These are phyloP conservation scores for Chloranthus sessilifolius DNA, from an alignment of 164 flowering plant genomes.

Conservation along the genomic window DNA sequence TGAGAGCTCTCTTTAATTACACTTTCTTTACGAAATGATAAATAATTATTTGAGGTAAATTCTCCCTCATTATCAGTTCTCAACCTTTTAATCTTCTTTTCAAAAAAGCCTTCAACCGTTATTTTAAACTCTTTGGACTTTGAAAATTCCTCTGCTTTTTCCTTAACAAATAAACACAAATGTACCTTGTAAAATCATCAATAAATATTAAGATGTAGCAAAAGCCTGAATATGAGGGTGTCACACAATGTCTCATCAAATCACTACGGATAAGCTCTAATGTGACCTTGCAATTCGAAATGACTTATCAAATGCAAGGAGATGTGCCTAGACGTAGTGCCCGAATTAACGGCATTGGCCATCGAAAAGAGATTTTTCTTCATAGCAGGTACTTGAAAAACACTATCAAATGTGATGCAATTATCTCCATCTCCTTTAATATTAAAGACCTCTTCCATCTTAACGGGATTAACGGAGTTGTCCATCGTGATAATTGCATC, in stretches of 20 bases:
- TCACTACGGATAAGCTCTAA: too few relatives aligned
- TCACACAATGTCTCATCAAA: too few relatives aligned
- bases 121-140: too few relatives aligned
- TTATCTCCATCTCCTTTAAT: not conserved
- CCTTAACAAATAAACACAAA: not conserved
- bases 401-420: not conserved
- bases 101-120: too few relatives aligned
- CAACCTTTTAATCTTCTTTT: too few relatives aligned
- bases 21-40: not conserved
- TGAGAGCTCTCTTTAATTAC: not conserved
- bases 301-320: constrained; percentile 6
- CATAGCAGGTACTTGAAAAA: not conserved
- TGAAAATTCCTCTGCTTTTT: not conserved
- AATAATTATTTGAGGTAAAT: not conserved
- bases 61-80: too few relatives aligned
- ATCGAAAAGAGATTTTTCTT: not conserved
- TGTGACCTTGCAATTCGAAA: not conserved
- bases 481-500: not conserved
- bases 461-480: not conserved
- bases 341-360: not conserved
- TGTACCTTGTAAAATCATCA: not conserved
- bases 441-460: not conserved
- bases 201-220: too few relatives aligned
- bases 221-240: too few relatives aligned
- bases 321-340: not conserved